These are phyloP conservation scores for Candida takata DNA, from an alignment of 805 yeast genomes.

Conservation along the genomic window DNA sequence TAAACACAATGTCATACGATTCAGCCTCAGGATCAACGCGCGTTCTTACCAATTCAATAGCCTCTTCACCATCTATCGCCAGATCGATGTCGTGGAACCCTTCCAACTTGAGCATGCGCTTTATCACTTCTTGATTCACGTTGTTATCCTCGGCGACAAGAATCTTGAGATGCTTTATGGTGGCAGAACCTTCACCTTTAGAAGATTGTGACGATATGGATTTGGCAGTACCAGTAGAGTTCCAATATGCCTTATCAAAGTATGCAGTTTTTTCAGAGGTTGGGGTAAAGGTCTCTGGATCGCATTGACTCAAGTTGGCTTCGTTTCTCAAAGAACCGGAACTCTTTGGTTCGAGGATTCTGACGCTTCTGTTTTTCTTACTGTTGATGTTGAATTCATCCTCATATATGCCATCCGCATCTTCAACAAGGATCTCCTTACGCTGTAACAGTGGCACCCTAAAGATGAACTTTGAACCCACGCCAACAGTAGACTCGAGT, in stretches of 20 bases:
- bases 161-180: constrained; percentile 32
- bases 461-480: constrained; percentile 80
- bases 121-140: constrained; percentile 92
- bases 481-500: constrained; percentile 65
- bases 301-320: not conserved
- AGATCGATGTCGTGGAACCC: constrained; percentile 65
- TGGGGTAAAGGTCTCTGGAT: constrained; percentile 6
- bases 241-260: constrained; percentile 19
- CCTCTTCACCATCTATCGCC: constrained; percentile 90
- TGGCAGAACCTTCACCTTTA: constrained; percentile 6
- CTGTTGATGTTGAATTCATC: constrained; percentile 61
- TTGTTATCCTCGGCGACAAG: constrained; percentile 91
- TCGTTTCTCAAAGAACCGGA: constrained; percentile 1
- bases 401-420: constrained; percentile 40
- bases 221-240: constrained; percentile 35
- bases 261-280: constrained; percentile 11
- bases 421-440: constrained; percentile 25
- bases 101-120: constrained; percentile 79
- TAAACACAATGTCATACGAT: constrained; percentile 68
- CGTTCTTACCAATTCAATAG: constrained; percentile 54
- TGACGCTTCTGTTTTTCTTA: constrained; percentile 41
- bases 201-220: constrained; percentile 5
- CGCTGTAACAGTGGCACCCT: constrained; percentile 67
- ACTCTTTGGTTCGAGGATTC: constrained; percentile 25
- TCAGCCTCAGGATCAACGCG: constrained; percentile 22